A percentile compares a stretch with the other conserved stretches of the same genome.
phyloP scores from a whole-genome alignment of 1,284 basidiomycete species.

The Ganoderma multipileum region DNA sequence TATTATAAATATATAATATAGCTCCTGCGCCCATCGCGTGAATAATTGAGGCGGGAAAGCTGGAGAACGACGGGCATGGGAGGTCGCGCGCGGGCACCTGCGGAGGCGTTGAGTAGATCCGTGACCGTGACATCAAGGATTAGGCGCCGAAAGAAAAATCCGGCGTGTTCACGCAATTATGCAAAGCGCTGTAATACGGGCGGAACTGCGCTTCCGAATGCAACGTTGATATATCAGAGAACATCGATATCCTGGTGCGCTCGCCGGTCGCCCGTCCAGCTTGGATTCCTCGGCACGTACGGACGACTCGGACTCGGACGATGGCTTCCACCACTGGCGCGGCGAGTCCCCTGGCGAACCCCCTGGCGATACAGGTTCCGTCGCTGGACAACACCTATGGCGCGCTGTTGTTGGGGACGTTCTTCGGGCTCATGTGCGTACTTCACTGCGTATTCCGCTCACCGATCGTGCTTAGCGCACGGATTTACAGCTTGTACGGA shows the following conservation, averaged over 20 bases:
- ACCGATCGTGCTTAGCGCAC: neutral
- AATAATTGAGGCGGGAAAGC: too few relatives aligned
- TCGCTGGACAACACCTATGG: neutral
- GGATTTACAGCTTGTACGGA: neutral
- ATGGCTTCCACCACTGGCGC: neutral
- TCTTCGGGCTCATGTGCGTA: slow-evolving; percentile 1
- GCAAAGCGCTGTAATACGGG: neutral
- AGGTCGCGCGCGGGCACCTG: too few relatives aligned
- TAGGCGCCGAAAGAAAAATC: too few relatives aligned
- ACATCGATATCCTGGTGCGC: neutral
- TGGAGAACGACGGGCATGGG: too few relatives aligned
- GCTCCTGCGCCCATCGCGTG: too few relatives aligned
- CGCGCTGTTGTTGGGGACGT: neutral
- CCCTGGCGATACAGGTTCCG: neutral
- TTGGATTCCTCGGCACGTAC: neutral
- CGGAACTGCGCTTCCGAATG: neutral
- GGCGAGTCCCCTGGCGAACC: neutral
- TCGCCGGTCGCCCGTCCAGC: neutral
- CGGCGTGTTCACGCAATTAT: too few relatives aligned
- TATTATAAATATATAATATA: too few relatives aligned
- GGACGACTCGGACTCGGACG: neutral
- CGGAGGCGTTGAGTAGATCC: too few relatives aligned
- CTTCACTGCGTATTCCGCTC: neutral
- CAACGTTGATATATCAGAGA: neutral
- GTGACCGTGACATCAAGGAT: too few relatives aligned